Conservation (phyloP, 805 yeast genomes). For the Hanseniaspora guilliermondii region DNA sequence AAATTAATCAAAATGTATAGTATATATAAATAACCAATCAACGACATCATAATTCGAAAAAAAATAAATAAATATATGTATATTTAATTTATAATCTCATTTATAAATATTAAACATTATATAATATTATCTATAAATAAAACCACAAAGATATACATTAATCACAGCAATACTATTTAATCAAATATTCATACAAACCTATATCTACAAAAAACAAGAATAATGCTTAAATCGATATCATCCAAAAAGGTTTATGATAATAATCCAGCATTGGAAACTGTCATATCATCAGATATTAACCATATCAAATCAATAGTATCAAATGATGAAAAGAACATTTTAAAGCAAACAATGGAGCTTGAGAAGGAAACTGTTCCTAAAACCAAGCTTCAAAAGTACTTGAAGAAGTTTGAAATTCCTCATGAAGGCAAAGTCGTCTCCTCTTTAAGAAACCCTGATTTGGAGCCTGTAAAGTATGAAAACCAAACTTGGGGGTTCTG, state of each 20-base stretch:
- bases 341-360: slow-evolving; percentile 13
- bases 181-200: too few species aligned
- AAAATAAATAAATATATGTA: too few species aligned
- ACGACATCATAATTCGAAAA: too few species aligned
- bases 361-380: slow-evolving; percentile 13
- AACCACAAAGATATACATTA: too few species aligned
- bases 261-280: slow-evolving; percentile 6
- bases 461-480: slow-evolving; percentile 29
- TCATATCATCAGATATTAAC: slow-evolving; percentile 12
- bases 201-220: neutral
- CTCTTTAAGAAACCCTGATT: slow-evolving; percentile 29
- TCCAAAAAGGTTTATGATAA: slow-evolving; percentile 1
- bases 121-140: too few species aligned
- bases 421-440: slow-evolving; percentile 23
- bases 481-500: slow-evolving; percentile 30
- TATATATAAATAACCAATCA: too few species aligned
- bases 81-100: too few species aligned
- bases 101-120: too few species aligned
- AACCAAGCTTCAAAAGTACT: slow-evolving; percentile 11
- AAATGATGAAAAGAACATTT: slow-evolving; percentile 15
- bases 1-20: too few species aligned
- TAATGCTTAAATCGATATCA: neutral
- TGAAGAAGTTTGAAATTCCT: slow-evolving; percentile 22
- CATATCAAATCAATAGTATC: slow-evolving; percentile 15
- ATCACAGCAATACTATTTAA: too few species aligned